phyloP scores from a whole-genome alignment of 2,329 filamentous ascomycete genomes.

The Xylaria multiplex region DNA sequence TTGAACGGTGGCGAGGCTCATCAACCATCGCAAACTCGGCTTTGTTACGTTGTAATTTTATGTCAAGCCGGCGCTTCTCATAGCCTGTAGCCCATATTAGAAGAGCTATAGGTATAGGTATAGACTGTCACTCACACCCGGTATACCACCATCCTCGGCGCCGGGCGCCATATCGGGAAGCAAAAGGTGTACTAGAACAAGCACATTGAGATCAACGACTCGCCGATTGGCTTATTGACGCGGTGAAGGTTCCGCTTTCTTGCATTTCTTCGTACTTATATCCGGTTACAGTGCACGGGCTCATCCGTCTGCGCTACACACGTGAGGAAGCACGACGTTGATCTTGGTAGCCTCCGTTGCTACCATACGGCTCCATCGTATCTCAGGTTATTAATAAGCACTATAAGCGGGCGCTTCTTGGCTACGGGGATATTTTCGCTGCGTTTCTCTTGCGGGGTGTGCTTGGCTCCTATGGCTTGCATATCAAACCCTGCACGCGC shows the following conservation, averaged over 20 bases:
- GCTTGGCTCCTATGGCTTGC: constrained; percentile 28
- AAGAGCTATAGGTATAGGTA: constrained; percentile 18
- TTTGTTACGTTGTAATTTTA: constrained; percentile 3
- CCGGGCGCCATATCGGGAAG: constrained; percentile 28
- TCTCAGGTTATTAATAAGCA: constrained; percentile 27
- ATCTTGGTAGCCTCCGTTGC: constrained; percentile 8
- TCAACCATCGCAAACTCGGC: constrained; percentile 3
- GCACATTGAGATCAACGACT: background rate
- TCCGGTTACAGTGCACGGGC: constrained; percentile 24
- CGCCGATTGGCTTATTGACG: constrained; percentile 19
- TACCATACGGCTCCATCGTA: constrained; percentile 12
- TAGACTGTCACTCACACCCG: background rate
- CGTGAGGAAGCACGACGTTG: constrained; percentile 24
- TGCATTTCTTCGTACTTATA: constrained; percentile 12
- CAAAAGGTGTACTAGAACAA: constrained; percentile 6
- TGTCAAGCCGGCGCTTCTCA: background rate
- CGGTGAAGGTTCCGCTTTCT: constrained; percentile 17
- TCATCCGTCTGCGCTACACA: constrained; percentile 25
- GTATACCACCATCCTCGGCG: constrained; percentile 30
- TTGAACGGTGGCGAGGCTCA: constrained; percentile 10
- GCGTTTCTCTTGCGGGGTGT: constrained; percentile 19
- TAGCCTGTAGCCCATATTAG: constrained; percentile 13
- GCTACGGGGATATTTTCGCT: constrained; percentile 9
- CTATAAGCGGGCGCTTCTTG: constrained; percentile 9
- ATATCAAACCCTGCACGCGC: constrained; percentile 25